Conservation (phyloP, 768 basidiomycete species). For the Russula foetens region DNA sequence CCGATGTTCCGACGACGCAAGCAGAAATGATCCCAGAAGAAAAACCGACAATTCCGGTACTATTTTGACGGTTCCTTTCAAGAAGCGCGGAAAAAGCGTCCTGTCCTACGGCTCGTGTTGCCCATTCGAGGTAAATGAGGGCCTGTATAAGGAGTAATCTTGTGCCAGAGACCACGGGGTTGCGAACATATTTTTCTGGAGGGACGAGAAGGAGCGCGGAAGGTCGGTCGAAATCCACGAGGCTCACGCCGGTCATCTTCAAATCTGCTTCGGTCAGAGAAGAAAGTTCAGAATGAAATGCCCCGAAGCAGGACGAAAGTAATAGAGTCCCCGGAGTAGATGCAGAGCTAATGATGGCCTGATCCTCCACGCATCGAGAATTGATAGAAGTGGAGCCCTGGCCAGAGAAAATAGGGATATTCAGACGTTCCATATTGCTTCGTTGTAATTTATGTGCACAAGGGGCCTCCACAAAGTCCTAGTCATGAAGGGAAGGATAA, state of each 20-base stretch:
- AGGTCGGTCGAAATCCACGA: conserved; percentile 36
- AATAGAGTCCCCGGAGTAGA: conserved; percentile 37
- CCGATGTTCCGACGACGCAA: conserved; percentile 41
- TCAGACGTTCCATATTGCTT: conserved; percentile 5
- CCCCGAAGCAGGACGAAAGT: conserved; percentile 42
- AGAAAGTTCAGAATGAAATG: conserved; percentile 41
- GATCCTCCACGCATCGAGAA: conserved; percentile 28
- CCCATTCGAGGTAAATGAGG: conserved; percentile 43
- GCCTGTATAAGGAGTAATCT: conserved; percentile 44
- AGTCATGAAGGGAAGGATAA: not conserved
- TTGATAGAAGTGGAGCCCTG: conserved; percentile 39
- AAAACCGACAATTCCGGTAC: conserved; percentile 39
- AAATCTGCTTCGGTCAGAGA: conserved; percentile 35
- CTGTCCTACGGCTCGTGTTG: conserved; percentile 21
- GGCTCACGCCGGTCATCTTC: conserved; percentile 28
- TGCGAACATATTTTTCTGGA: conserved; percentile 30
- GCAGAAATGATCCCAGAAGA: conserved; percentile 52
- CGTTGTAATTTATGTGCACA: not conserved
- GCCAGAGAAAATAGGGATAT: conserved; percentile 49
- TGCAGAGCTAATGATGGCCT: conserved; percentile 35
- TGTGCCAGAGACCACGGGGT: conserved; percentile 43
- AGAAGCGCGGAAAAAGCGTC: conserved; percentile 27
- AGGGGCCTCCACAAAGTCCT: not conserved
- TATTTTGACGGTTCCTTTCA: conserved; percentile 28
- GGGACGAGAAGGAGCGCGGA: conserved; percentile 34